Evolutionary conservation across 2,329 filamentous ascomycete genomes (phyloP), one percentile per base, ranked within the genome.

Genomic region (Talaromyces sp.): DNA sequence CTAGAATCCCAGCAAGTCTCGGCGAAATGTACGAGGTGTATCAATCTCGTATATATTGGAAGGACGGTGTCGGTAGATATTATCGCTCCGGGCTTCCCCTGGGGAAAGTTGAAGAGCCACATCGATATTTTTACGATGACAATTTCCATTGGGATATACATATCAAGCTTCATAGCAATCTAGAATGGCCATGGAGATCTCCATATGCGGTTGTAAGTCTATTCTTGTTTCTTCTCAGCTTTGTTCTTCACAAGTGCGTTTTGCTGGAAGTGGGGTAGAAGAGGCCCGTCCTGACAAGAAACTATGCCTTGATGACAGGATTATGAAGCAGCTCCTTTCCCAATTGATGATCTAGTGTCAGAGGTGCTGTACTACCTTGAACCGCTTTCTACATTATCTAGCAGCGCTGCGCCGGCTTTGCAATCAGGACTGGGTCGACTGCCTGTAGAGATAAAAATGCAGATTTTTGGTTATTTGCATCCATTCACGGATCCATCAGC

Each of bases 21-120:
- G 58, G 58, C 27, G 58, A 61, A 27, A 61, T 49, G 41, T 61
- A 61, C 25, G 58, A 61, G 27, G 31, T 49, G 19, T 61, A 37
- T 50, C 58, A 37, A 39, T 57, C 54, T 57, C 54, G 54, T 11
- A 57, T 57, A 2, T 41, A 57, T 57, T 10, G 19, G 33, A 57
- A 47, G 43, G 5, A 47, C 19, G 43, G 43, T n/a, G 43, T 47
- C 15, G 19, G 43, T 47, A 5, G 0, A 39, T 17, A 15, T 37
- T 37, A 7, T 3, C 3, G 31, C 27, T 19, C 31, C 27, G 3
- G 19, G 7, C 13, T 22, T 1, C 9, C 13, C 19, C 3, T 35
- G 3, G 22, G 52, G 52, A 57, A 57, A 19, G 4, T 39, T 10
- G n/a, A 35, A 37, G 31, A 57, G 2, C 52, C 52, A 6, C 25